These are phyloP conservation scores for Tephrocybe sp. DNA, from an alignment of 768 basidiomycete genomes.

Conservation along the genomic window DNA sequence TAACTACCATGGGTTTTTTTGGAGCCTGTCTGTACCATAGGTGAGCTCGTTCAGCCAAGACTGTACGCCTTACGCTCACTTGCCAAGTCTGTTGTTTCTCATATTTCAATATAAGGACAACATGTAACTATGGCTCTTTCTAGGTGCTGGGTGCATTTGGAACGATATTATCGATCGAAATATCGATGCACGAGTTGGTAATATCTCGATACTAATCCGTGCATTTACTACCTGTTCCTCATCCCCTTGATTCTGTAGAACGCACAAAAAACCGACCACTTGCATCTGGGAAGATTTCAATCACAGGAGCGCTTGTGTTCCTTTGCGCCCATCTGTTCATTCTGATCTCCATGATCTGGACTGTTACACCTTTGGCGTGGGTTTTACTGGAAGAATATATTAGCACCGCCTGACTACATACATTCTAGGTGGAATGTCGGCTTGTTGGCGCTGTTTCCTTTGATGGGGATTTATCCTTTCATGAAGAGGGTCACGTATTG, in stretches of 20 bases:
- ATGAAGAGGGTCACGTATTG: conserved; percentile 38
- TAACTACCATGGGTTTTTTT: conserved; percentile 11
- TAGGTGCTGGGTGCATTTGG: conserved; percentile 15
- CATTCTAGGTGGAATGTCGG: conserved; percentile 10
- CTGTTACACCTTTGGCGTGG: conserved; percentile 12
- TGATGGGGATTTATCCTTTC: conserved; percentile 30
- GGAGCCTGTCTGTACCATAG: conserved; percentile 14
- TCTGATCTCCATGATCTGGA: conserved; percentile 9
- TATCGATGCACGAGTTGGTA: conserved; percentile 31
- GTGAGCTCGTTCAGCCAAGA: conserved; percentile 2
- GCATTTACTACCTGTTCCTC: conserved; percentile 9
- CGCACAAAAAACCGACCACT: conserved; percentile 24
- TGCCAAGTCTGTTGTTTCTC: background rate
- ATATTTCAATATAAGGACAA: background rate
- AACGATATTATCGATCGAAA: conserved; percentile 22
- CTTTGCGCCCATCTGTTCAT: conserved; percentile 14
- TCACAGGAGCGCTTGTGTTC: conserved; percentile 24
- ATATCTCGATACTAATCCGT: conserved; percentile 16
- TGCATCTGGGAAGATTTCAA: conserved; percentile 23
- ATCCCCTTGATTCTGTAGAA: background rate
- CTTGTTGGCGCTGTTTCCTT: conserved; percentile 13
- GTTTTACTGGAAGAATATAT: background rate
- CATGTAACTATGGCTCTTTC: too few species aligned
- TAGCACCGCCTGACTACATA: background rate
- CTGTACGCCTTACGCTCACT: background rate